Conservation (phyloP, 2,329 filamentous ascomycete species). For the Colletotrichum sp. region DNA sequence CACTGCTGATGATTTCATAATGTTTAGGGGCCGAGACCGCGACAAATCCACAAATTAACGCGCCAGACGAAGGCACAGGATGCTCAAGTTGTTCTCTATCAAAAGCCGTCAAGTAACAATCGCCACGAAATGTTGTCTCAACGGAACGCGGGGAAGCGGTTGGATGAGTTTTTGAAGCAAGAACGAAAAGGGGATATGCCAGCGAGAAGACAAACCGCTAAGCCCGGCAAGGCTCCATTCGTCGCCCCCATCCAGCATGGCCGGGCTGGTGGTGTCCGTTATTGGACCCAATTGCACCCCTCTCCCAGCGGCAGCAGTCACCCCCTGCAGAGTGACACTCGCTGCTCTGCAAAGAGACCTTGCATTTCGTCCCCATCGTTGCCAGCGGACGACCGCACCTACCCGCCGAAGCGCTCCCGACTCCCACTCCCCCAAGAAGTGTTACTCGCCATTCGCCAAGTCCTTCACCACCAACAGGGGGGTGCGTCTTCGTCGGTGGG, state of each 20-base stretch:
- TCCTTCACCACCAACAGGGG: neutral
- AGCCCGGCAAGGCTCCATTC: constrained; percentile 18
- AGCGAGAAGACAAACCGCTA: constrained; percentile 8
- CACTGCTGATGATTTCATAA: neutral
- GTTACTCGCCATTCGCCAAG: neutral
- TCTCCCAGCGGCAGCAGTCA: neutral
- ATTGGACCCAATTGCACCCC: constrained; percentile 8
- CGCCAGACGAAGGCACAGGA: neutral
- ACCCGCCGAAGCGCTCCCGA: constrained; percentile 6
- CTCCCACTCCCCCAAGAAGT: neutral
- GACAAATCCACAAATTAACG: neutral
- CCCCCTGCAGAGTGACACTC: constrained; percentile 6
- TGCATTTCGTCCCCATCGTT: neutral
- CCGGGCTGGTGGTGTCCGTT: neutral
- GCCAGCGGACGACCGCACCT: neutral
- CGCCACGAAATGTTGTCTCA: neutral
- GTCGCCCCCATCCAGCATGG: constrained; percentile 4
- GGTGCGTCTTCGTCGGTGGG: neutral
- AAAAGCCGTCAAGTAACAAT: neutral
- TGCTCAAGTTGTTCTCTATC: neutral
- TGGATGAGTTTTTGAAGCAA: constrained; percentile 8
- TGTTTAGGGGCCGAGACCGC: neutral
- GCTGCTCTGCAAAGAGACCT: constrained; percentile 1
- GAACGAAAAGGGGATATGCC: constrained; percentile 1
- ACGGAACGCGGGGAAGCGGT: constrained; percentile 6